A percentile compares a stretch with the other conserved stretches of the same genome.
phyloP scores from a whole-genome alignment of 768 basidiomycete species.

The Mycena olivaceomarginata region DNA sequence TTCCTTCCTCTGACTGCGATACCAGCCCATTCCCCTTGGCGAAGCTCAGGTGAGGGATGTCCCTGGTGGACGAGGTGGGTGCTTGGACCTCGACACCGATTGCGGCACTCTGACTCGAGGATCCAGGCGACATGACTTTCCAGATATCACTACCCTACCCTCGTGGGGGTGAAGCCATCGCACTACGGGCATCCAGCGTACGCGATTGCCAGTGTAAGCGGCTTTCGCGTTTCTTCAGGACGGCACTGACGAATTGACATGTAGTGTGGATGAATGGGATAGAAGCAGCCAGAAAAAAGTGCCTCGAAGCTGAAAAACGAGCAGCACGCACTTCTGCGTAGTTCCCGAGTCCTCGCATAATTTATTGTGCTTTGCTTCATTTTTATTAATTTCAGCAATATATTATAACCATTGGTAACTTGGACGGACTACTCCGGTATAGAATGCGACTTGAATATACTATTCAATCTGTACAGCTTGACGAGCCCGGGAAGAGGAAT shows the following conservation, averaged over 20 bases:
- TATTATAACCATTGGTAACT: neutral
- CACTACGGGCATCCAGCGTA: constrained; percentile 72
- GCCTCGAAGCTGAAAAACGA: constrained; percentile 59
- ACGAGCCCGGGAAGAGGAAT: neutral
- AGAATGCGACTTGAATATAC: neutral
- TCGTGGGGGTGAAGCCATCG: constrained; percentile 83
- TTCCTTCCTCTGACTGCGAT: neutral
- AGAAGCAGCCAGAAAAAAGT: constrained; percentile 60
- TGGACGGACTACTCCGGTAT: neutral
- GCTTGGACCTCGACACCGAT: neutral
- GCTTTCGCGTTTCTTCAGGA: neutral
- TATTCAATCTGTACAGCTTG: neutral
- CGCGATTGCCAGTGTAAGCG: constrained; percentile 73
- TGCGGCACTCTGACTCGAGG: constrained; percentile 7
- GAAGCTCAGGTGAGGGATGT: constrained; percentile 77
- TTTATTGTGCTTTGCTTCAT: neutral
- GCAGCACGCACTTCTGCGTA: constrained; percentile 47
- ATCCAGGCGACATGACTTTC: constrained; percentile 82
- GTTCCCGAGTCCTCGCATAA: neutral
- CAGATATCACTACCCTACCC: constrained; percentile 80
- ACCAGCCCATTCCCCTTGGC: constrained; percentile 84
- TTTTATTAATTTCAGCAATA: constrained; percentile 22
- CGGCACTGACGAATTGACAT: constrained; percentile 42
- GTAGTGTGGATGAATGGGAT: constrained; percentile 56
- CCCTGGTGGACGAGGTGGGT: constrained; percentile 69